Conservation (phyloP, 768 basidiomycete genomes). For the Lactifluus hygrophoroides region DNA sequence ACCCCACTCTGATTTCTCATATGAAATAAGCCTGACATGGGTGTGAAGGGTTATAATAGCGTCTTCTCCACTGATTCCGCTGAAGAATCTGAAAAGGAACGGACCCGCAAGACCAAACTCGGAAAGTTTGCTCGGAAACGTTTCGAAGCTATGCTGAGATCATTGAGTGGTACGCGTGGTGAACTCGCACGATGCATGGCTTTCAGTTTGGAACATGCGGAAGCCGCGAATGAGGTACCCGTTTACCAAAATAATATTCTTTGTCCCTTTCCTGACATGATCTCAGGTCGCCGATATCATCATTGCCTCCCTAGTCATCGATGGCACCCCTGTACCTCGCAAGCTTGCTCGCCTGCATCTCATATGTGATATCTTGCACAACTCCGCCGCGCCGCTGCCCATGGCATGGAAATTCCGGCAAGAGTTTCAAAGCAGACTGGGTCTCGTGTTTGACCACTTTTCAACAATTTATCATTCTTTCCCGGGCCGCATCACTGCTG, state of each 20-base stretch:
- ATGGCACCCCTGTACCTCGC: conserved; percentile 92
- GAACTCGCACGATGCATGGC: conserved; percentile 94
- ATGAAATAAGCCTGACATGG: background rate
- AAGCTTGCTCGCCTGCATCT: conserved; percentile 93
- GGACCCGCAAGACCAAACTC: conserved; percentile 62
- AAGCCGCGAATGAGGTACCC: conserved; percentile 84
- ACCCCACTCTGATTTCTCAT: background rate
- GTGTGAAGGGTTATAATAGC: conserved; percentile 68
- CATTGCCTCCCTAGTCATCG: conserved; percentile 78
- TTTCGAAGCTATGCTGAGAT: conserved; percentile 87
- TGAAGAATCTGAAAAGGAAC: conserved; percentile 88
- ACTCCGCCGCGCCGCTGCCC: conserved; percentile 87
- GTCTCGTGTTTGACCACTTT: conserved; percentile 94
- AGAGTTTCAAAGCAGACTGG: conserved; percentile 85
- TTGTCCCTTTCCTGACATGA: background rate
- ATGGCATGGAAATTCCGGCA: conserved; percentile 98
- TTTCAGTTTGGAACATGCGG: conserved; percentile 94
- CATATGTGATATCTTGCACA: conserved; percentile 96
- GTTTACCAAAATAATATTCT: background rate
- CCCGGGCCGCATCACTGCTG: conserved; percentile 91
- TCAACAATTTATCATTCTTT: conserved; percentile 93
- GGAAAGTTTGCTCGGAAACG: conserved; percentile 73
- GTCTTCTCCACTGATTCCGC: conserved; percentile 89
- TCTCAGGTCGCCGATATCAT: conserved; percentile 83
- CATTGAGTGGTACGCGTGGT: conserved; percentile 75